phyloP scores from a whole-genome alignment of 805 yeast species.

The Kodamaea lidongshanica region DNA sequence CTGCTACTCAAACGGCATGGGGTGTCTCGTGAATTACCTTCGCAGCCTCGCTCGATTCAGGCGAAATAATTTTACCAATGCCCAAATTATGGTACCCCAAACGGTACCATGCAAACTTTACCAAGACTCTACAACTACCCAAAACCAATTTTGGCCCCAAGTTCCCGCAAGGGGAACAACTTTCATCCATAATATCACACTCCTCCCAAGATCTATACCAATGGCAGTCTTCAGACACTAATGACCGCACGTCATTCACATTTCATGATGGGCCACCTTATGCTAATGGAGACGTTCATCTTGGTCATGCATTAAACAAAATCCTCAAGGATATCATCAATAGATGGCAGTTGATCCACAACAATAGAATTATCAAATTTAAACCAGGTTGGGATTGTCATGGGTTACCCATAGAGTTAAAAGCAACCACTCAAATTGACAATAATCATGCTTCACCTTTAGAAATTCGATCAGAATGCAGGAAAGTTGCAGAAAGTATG shows the following conservation, averaged over 20 bases:
- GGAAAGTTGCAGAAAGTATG: slow-evolving; percentile 62
- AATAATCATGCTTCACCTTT: slow-evolving; percentile 29
- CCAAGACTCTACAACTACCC: slow-evolving; percentile 59
- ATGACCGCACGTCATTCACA: slow-evolving; percentile 37
- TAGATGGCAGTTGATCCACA: slow-evolving; percentile 54
- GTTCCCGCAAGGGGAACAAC: slow-evolving; percentile 45
- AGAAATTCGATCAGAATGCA: slow-evolving; percentile 63
- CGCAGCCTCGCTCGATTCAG: too few species aligned
- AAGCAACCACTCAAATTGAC: slow-evolving; percentile 38
- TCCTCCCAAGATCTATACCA: slow-evolving; percentile 56
- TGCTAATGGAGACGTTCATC: slow-evolving; percentile 90
- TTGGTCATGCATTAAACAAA: slow-evolving; percentile 90
- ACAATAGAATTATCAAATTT: slow-evolving; percentile 60
- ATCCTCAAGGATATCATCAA: slow-evolving; percentile 79
- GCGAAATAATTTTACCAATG: too few species aligned
- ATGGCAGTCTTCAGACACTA: slow-evolving; percentile 39
- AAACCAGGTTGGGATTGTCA: slow-evolving; percentile 99
- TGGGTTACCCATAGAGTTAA: slow-evolving; percentile 92
- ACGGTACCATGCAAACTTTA: slow-evolving; percentile 23
- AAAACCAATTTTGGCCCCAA: slow-evolving; percentile 47
- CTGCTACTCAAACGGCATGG: too few species aligned
- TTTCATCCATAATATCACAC: slow-evolving; percentile 39
- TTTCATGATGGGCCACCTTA: slow-evolving; percentile 98
- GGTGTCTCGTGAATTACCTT: too few species aligned
- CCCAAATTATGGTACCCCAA: too few species aligned